Evolutionary conservation across 768 basidiomycete species (phyloP).

Genomic region (Tylopilus balloui): DNA sequence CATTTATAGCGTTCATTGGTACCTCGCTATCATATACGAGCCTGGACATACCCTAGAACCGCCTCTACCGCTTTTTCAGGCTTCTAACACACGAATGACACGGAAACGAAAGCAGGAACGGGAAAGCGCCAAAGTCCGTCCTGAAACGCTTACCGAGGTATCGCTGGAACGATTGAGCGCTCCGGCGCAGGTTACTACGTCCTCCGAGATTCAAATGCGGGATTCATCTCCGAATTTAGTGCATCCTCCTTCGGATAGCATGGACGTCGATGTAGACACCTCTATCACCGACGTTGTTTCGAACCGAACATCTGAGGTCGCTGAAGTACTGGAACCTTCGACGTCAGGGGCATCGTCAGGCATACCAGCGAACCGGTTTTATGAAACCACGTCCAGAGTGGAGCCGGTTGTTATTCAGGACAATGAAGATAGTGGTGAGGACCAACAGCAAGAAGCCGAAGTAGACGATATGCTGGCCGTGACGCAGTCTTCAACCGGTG

Average conservation of each 20-base stretch:
- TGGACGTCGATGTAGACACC: conserved; percentile 25
- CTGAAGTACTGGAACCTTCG: background rate
- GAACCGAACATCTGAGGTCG: background rate
- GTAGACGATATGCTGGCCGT: conserved; percentile 30
- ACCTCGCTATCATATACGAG: conserved; percentile 87
- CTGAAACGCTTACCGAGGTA: background rate
- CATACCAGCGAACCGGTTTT: conserved; percentile 24
- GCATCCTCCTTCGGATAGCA: conserved; percentile 21
- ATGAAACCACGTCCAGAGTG: conserved; percentile 7
- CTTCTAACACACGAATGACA: conserved; percentile 13
- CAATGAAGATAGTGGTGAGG: conserved; percentile 27
- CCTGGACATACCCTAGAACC: conserved; percentile 60
- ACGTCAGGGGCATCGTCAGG: conserved; percentile 8
- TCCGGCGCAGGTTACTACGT: background rate
- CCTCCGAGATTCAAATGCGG: conserved; percentile 9
- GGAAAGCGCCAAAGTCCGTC: conserved; percentile 1
- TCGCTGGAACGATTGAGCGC: conserved; percentile 1
- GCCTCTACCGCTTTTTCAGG: conserved; percentile 33
- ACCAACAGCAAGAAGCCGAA: conserved; percentile 30
- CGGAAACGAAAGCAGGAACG: conserved; percentile 22
- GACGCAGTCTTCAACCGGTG: conserved; percentile 12
- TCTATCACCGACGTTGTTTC: background rate
- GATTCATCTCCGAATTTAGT: conserved; percentile 15
- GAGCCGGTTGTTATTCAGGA: conserved; percentile 11
- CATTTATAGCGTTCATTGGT: conserved; percentile 83